A percentile compares a stretch with the other conserved stretches of the same genome.
Conservation (phyloP, 2,329 filamentous ascomycete genomes). For the Raffaelea deltoideospora region DNA sequence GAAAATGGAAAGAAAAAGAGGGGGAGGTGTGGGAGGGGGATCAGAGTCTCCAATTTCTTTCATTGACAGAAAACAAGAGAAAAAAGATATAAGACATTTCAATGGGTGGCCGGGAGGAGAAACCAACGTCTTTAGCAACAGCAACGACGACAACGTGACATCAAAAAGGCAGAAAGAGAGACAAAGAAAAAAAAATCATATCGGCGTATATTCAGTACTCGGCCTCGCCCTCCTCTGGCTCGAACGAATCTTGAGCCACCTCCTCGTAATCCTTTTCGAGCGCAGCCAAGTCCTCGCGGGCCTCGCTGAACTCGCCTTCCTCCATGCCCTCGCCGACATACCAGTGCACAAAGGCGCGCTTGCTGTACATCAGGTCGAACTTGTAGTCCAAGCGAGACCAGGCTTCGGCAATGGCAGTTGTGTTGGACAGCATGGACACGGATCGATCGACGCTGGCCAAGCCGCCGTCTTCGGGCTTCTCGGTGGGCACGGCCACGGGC, state of each 20-base stretch:
- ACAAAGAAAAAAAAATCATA: neutral
- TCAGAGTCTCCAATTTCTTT: too few species aligned
- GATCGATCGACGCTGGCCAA: slow-evolving; percentile 47
- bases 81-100: too few species aligned
- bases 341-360: slow-evolving; percentile 64
- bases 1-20: too few species aligned
- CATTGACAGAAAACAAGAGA: too few species aligned
- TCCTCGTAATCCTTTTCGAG: slow-evolving; percentile 81
- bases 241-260: slow-evolving; percentile 58
- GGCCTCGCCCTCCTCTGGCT: slow-evolving; percentile 46
- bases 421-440: slow-evolving; percentile 59
- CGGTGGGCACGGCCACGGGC: slow-evolving; percentile 40
- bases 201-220: slow-evolving; percentile 57
- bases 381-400: slow-evolving; percentile 61
- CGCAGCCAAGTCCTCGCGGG: slow-evolving; percentile 71
- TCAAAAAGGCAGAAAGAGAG: neutral
- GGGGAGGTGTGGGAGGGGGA: too few species aligned
- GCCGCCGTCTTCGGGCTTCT: slow-evolving; percentile 37
- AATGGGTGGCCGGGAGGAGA: too few species aligned
- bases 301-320: slow-evolving; percentile 80
- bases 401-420: slow-evolving; percentile 57
- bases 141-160: too few species aligned
- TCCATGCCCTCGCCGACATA: slow-evolving; percentile 86
- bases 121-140: too few species aligned
- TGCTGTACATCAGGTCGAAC: slow-evolving; percentile 67